phyloP scores from a whole-genome alignment of 1,284 basidiomycete species.

The Gomphus bonarii region DNA sequence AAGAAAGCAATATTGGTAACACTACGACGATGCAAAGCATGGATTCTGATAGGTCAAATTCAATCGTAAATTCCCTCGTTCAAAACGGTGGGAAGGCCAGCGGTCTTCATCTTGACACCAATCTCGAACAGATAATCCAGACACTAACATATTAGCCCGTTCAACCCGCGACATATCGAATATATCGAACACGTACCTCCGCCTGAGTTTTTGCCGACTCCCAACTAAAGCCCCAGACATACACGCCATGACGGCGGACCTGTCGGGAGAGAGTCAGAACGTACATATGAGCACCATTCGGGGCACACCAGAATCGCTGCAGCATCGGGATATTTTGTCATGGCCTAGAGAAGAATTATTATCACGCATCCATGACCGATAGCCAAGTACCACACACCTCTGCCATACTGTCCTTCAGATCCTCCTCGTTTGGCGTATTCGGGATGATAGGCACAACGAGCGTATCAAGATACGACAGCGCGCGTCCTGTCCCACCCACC shows the following conservation, averaged over 20 bases:
- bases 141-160: constrained; percentile 35
- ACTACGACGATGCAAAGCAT: not conserved
- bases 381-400: constrained; percentile 24
- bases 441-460: constrained; percentile 82
- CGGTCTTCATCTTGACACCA: constrained; percentile 67
- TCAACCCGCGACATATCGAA: constrained; percentile 3
- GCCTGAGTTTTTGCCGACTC: constrained; percentile 84
- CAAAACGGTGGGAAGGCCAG: constrained; percentile 37
- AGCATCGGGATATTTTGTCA: constrained; percentile 69
- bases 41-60: not conserved
- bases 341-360: constrained; percentile 34
- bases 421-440: constrained; percentile 82
- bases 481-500: constrained; percentile 57
- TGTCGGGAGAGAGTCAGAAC: not conserved
- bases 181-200: constrained; percentile 33
- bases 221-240: constrained; percentile 81
- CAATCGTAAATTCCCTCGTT: not conserved
- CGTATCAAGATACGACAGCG: constrained; percentile 75
- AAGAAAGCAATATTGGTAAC: not conserved
- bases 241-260: constrained; percentile 70
- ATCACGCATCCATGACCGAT: not conserved
- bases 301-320: constrained; percentile 53
- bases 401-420: constrained; percentile 77
- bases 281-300: not conserved
- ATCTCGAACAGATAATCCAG: constrained; percentile 83